These are phyloP conservation scores for Chalara sp. DNA, from an alignment of 2,329 filamentous ascomycete species.

Conservation along the genomic window DNA sequence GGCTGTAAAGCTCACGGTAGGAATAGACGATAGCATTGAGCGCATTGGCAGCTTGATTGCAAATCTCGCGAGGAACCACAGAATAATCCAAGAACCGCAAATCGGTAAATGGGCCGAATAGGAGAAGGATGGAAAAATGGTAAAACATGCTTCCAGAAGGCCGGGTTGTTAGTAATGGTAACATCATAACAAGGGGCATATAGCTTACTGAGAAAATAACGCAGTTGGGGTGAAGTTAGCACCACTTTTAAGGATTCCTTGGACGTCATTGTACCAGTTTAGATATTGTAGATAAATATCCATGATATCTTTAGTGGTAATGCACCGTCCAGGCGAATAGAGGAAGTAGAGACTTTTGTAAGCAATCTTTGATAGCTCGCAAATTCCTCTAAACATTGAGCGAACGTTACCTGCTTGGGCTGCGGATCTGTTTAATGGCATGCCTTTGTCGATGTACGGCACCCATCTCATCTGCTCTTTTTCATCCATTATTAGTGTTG, in stretches of 20 bases:
- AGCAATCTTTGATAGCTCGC: slow-evolving; percentile 66
- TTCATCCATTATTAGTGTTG: slow-evolving; percentile 54
- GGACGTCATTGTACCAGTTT: slow-evolving; percentile 64
- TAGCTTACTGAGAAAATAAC: slow-evolving; percentile 63
- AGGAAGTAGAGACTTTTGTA: slow-evolving; percentile 54
- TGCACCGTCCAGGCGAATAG: slow-evolving; percentile 60
- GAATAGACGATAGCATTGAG: slow-evolving; percentile 27
- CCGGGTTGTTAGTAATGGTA: too few relatives aligned
- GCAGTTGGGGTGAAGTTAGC: slow-evolving; percentile 69
- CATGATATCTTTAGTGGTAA: slow-evolving; percentile 58
- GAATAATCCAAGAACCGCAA: slow-evolving; percentile 18
- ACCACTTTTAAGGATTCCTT: slow-evolving; percentile 54
- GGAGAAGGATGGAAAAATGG: slow-evolving; percentile 62
- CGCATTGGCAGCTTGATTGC: slow-evolving; percentile 27
- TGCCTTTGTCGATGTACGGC: slow-evolving; percentile 25
- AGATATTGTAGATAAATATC: slow-evolving; percentile 62
- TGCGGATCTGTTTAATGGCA: slow-evolving; percentile 49
- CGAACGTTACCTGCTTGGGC: slow-evolving; percentile 61
- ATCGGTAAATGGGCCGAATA: slow-evolving; percentile 58
- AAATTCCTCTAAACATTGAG: slow-evolving; percentile 62
- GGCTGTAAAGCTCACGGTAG: slow-evolving; percentile 24
- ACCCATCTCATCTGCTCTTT: slow-evolving; percentile 51
- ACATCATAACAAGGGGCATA: neutral
- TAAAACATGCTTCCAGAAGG: slow-evolving; percentile 73
- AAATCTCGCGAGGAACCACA: slow-evolving; percentile 24